Base-by-base conservation (phyloP, 495 filamentous ascomycete species). In the Cudoniella acicularis region DNA sequence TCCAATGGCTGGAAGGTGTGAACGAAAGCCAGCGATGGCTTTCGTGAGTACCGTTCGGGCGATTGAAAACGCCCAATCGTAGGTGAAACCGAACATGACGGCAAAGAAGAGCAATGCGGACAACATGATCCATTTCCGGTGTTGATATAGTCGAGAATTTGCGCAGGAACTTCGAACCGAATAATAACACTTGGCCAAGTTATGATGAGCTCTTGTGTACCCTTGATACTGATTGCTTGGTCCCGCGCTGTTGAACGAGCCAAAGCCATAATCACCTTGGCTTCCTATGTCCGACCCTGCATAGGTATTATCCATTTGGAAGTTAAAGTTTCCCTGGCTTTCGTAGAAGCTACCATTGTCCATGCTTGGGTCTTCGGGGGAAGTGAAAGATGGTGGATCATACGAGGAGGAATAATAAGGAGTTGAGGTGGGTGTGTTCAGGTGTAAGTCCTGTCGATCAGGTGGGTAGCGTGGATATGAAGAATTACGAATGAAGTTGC, bases 181-280 rank as follows among this genome's bases (percentile, higher is more conserved):
- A 25, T 50, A 9, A 23, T 6, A 17, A 24, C 30, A 17, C n/a
- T 22, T 13, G 43, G 48, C 25, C 36, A 43, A 41, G 13, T 6
- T n/a, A 6, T 55, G 26, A 17, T 49, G 40, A 58, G 52, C 18
- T 16, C 41, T 11, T 1, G 52, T 21, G 56, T 21, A 56, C 11
- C 61, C 52, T 25, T 64, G 62, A 43, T 49, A 63, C 8, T 49
- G 61, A 25, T 43, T 45, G 2, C 58, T 57, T n/a, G 63, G 52
- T 17, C 26, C 54, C 3, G 58, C 48, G 18, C 45, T 49, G 41
- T 54, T 52, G 25, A 52, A 52, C 3, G 54, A 21, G 18, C 52
- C 17, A 21, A 46, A 52, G 21, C 36, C 49, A 41, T 52, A 59
- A 10, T 40, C 47, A 36, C 30, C 30, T 49, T 52, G 63, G 23